Evolutionary conservation across 1,139 yeast species (phyloP).

Genomic region (Lodderomyces pseudojiufengensis): DNA sequence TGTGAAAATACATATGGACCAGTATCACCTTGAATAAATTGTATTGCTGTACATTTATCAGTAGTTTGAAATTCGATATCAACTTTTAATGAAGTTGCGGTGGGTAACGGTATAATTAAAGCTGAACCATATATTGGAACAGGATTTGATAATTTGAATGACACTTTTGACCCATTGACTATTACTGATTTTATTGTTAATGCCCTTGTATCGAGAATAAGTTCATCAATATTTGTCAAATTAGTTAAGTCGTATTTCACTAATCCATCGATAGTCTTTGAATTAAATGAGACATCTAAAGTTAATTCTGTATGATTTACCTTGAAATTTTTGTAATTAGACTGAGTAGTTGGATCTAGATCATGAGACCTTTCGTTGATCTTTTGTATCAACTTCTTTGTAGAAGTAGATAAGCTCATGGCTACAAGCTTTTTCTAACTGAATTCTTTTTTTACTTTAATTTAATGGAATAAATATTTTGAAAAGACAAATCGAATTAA

Average conservation of each 20-base stretch:
- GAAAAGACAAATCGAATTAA: too few species aligned
- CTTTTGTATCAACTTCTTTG: conserved; percentile 6
- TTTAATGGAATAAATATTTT: too few species aligned
- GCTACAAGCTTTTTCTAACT: too few species aligned
- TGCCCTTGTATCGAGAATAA: conserved; percentile 32
- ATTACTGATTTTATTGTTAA: conserved; percentile 21
- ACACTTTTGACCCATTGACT: conserved; percentile 20
- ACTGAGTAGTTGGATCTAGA: conserved; percentile 68
- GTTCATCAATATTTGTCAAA: conserved; percentile 9
- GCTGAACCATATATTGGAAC: conserved; percentile 33
- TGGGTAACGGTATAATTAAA: conserved; percentile 19
- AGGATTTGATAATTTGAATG: conserved; percentile 18
- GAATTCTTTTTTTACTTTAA: too few species aligned
- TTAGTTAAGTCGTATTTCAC: conserved; percentile 23
- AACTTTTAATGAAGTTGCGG: conserved; percentile 12
- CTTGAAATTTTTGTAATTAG: conserved; percentile 59
- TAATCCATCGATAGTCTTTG: conserved; percentile 24
- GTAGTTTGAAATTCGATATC: conserved; percentile 30
- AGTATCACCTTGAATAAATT: conserved; percentile 36
- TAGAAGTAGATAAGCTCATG: too few species aligned
- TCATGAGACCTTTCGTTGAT: conserved; percentile 12
- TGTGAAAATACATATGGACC: conserved; percentile 41
- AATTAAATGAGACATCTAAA: conserved; percentile 28
- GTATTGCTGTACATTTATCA: conserved; percentile 36
- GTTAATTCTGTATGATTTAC: conserved; percentile 34